Conservation (phyloP, 495 filamentous ascomycete genomes). For the Friedmanniomyces endolithicus region DNA sequence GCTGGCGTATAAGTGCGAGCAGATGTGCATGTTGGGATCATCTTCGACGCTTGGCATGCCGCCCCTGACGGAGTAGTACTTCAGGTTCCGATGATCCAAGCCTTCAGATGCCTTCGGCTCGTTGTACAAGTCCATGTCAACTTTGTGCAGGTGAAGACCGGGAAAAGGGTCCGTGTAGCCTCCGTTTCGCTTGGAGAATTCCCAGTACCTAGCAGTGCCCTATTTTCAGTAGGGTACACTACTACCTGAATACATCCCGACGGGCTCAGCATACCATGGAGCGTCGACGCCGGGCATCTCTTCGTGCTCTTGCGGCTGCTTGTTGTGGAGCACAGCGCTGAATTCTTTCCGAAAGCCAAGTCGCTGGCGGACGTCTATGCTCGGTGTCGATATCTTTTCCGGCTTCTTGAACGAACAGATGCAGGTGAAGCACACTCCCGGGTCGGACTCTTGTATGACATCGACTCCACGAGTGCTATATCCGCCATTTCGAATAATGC, state of each 20-base stretch:
- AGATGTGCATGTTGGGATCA: constrained; percentile 44
- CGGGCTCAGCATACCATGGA: constrained; percentile 33
- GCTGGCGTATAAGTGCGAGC: constrained; percentile 52
- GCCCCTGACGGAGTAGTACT: constrained; percentile 44
- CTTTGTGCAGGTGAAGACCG: constrained; percentile 48
- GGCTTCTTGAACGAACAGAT: constrained; percentile 49
- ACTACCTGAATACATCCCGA: not conserved
- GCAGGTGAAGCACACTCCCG: constrained; percentile 46
- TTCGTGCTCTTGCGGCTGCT: constrained; percentile 30
- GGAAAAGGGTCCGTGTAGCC: constrained; percentile 36
- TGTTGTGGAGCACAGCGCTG: constrained; percentile 29
- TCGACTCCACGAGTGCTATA: constrained; percentile 50
- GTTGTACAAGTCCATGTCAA: constrained; percentile 49
- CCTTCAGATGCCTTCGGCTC: constrained; percentile 26
- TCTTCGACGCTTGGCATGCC: constrained; percentile 11
- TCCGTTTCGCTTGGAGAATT: not conserved
- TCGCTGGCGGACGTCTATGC: not conserved
- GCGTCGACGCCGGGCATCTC: constrained; percentile 36
- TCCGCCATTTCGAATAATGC: constrained; percentile 41
- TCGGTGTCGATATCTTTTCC: not conserved
- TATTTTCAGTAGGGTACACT: not conserved
- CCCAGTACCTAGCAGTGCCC: constrained; percentile 3
- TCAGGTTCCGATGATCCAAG: constrained; percentile 46
- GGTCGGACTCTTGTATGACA: constrained; percentile 38
- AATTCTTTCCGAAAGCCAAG: constrained; percentile 30